Evolutionary conservation across 108 stramenopile species (phyloP).

Genomic region (Craspedostauros australis): DNA sequence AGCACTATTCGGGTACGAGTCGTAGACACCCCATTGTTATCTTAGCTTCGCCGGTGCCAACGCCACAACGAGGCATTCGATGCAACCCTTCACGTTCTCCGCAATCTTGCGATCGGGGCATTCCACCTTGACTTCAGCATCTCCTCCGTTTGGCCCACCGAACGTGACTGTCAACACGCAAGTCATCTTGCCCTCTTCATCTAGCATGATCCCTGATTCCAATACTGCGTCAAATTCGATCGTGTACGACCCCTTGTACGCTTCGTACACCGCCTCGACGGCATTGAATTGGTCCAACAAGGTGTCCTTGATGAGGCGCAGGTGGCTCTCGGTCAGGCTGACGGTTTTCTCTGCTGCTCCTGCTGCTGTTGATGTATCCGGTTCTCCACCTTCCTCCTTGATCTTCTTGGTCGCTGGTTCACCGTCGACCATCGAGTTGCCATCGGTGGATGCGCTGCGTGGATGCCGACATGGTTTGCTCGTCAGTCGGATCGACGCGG

Average conservation of each 20-base stretch:
- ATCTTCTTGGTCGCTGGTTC: slow-evolving; percentile 32
- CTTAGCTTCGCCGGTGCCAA: slow-evolving; percentile 24
- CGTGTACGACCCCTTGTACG: slow-evolving; percentile 57
- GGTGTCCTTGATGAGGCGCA: slow-evolving; percentile 49
- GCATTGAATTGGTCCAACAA: slow-evolving; percentile 67
- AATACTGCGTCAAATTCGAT: slow-evolving; percentile 59
- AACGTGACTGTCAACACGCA: slow-evolving; percentile 68
- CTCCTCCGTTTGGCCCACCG: slow-evolving; percentile 26
- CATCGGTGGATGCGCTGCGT: slow-evolving; percentile 11
- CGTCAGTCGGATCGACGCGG: slow-evolving; percentile 81
- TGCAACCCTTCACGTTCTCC: slow-evolving; percentile 62
- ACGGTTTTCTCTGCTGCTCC: slow-evolving; percentile 1
- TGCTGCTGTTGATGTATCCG: not conserved
- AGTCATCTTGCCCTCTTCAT: slow-evolving; percentile 33
- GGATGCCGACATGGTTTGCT: slow-evolving; percentile 79
- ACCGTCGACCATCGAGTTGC: too few species aligned
- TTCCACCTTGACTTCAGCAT: slow-evolving; percentile 73
- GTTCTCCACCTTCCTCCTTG: slow-evolving; percentile 4
- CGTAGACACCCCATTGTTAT: not conserved
- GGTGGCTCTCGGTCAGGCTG: slow-evolving; percentile 27
- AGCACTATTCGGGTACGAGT: not conserved
- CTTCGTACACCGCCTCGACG: slow-evolving; percentile 80
- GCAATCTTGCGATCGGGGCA: slow-evolving; percentile 68
- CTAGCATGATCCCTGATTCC: slow-evolving; percentile 13
- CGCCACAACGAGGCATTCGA: slow-evolving; percentile 51